These are phyloP conservation scores for Globisporangium cystogenes DNA, from an alignment of 352 stramenopile genomes.

Conservation along the genomic window DNA sequence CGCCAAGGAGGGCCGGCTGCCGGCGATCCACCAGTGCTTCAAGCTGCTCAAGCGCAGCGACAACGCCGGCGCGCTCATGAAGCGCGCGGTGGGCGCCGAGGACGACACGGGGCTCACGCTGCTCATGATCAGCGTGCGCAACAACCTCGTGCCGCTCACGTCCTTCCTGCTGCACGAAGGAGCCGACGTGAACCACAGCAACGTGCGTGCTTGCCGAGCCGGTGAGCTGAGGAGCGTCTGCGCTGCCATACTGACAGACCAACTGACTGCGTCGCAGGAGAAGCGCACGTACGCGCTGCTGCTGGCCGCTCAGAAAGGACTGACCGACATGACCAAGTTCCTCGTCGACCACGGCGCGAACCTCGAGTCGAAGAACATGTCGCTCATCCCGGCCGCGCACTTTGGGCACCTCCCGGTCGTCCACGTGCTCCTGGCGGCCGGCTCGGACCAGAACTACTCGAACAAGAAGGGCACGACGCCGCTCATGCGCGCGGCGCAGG, in stretches of 20 bases:
- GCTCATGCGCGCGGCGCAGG: conserved; percentile 81
- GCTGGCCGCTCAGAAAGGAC: conserved; percentile 79
- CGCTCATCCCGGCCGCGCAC: conserved; percentile 77
- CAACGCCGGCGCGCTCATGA: conserved; percentile 44
- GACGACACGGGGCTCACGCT: conserved; percentile 80
- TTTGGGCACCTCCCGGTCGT: conserved; percentile 80
- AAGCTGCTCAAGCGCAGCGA: conserved; percentile 43
- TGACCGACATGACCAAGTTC: conserved; percentile 64
- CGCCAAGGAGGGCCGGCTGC: conserved; percentile 40
- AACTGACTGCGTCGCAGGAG: conserved; percentile 29
- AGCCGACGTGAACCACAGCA: conserved; percentile 79
- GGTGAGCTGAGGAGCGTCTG: conserved; percentile 13
- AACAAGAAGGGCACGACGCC: conserved; percentile 87
- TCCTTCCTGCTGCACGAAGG: conserved; percentile 57
- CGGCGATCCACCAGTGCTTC: conserved; percentile 56
- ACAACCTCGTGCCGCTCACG: conserved; percentile 51
- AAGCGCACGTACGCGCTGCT: conserved; percentile 77
- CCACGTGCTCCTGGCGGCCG: conserved; percentile 57
- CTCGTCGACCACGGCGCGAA: conserved; percentile 61
- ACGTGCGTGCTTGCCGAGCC: conserved; percentile 30
- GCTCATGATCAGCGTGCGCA: conserved; percentile 75
- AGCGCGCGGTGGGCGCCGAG: conserved; percentile 43
- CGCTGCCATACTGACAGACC: too few relatives aligned
- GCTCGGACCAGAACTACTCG: conserved; percentile 73
- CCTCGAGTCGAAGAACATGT: conserved; percentile 82